Evolutionary conservation across 1,139 yeast genomes (phyloP).

Genomic region (Candida neerlandica): DNA sequence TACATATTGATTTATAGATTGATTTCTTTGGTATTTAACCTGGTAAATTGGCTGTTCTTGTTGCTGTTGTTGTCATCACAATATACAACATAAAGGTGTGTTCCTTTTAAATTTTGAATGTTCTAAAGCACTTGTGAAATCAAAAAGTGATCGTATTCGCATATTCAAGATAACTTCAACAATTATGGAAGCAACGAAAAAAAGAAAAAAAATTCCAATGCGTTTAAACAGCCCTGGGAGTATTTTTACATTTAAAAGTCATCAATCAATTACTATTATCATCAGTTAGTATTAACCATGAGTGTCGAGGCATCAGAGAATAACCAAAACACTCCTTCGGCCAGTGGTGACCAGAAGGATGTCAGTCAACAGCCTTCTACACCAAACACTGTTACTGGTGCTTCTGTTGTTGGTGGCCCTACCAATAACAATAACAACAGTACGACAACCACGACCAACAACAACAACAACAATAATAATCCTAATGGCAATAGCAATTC

Average conservation of each 20-base stretch:
- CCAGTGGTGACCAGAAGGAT: neutral
- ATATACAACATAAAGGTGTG: too few species aligned
- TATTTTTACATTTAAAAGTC: neutral
- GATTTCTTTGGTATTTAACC: too few species aligned
- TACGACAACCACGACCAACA: conserved; percentile 1
- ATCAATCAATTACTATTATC: neutral
- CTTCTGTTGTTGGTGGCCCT: neutral
- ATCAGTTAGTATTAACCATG: conserved; percentile 1
- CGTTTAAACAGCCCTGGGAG: neutral
- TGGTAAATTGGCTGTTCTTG: too few species aligned
- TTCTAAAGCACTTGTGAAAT: too few species aligned
- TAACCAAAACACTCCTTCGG: neutral
- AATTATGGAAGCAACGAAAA: neutral
- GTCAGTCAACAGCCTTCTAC: conserved; percentile 1
- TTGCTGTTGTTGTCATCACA: too few species aligned
- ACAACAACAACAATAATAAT: neutral
- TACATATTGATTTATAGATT: too few species aligned
- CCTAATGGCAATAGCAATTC: conserved; percentile 5
- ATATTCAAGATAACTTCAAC: neutral
- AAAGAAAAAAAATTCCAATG: conserved; percentile 1
- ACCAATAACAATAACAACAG: neutral
- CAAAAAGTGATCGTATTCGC: too few species aligned
- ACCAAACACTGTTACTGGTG: neutral
- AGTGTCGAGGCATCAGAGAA: conserved; percentile 6
- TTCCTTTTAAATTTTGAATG: too few species aligned